Conservation (phyloP, 176 grass and related monocot species). For the Triticum turgidum region DNA sequence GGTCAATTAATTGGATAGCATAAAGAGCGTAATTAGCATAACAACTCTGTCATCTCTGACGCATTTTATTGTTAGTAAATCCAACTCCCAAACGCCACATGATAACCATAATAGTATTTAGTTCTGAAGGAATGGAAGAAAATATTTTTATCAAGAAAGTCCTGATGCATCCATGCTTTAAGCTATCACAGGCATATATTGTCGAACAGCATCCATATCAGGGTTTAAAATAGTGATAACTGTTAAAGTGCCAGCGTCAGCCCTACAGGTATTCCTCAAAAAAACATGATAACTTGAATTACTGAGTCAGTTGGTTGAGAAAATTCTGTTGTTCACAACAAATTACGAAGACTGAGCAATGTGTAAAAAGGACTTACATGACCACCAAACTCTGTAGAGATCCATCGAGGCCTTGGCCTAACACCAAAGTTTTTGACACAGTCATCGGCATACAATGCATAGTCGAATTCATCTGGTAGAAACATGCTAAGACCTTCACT, state of each 20-base stretch:
- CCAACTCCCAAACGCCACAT: not conserved
- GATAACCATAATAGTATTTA: not conserved
- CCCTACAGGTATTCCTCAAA: not conserved
- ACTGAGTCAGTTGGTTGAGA: not conserved
- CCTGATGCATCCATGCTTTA: not conserved
- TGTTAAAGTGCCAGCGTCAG: not conserved
- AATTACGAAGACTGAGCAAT: not conserved
- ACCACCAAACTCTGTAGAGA: conserved; percentile 88
- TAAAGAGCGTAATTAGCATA: not conserved
- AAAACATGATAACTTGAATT: not conserved
- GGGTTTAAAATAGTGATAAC: not conserved
- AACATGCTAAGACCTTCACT: conserved; percentile 81
- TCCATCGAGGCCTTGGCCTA: conserved; percentile 68
- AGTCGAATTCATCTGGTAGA: conserved; percentile 70
- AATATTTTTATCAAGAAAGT: not conserved
- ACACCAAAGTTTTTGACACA: conserved; percentile 74
- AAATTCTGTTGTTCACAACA: not conserved
- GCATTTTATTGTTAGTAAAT: not conserved
- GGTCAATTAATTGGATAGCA: not conserved
- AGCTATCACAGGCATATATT: not conserved
- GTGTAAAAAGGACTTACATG: conserved; percentile 62
- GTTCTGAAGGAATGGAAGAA: not conserved
- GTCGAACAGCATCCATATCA: not conserved
- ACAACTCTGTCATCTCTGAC: not conserved
- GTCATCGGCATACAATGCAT: conserved; percentile 41